Percentiles rank a stretch among this genome's conserved stretches.
Conservation (phyloP, 176 grass and related monocot genomes). For the Aegilops speltoides region DNA sequence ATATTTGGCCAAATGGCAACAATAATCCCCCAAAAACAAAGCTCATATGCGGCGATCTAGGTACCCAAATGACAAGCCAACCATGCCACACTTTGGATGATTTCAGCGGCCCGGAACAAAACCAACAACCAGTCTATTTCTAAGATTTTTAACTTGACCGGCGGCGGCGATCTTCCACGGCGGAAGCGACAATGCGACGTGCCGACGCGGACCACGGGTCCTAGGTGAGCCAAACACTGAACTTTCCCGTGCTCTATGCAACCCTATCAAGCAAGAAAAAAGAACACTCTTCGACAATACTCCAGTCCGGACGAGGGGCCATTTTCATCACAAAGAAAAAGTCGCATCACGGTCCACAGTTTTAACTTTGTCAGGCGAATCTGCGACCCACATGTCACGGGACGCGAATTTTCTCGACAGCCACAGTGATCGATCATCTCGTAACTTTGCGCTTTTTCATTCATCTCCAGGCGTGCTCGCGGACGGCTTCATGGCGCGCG, state of each 20-base stretch:
- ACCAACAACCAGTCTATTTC: background rate
- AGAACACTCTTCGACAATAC: background rate
- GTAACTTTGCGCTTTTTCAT: background rate
- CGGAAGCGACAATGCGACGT: slow-evolving; percentile 12
- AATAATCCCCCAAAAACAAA: no score
- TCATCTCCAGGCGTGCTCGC: slow-evolving; percentile 52
- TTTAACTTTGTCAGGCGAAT: background rate
- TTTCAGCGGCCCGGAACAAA: background rate
- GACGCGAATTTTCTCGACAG: background rate
- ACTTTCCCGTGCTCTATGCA: slow-evolving; percentile 25
- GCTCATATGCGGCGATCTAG: no score
- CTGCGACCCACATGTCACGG: background rate
- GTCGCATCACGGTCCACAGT: background rate
- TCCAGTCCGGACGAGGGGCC: background rate
- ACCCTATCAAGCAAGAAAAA: background rate
- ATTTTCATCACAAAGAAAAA: background rate
- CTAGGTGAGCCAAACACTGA: background rate
- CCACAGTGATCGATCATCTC: background rate
- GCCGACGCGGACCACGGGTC: slow-evolving; percentile 11
- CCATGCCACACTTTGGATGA: background rate
- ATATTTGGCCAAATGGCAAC: no score
- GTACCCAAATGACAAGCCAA: no score
- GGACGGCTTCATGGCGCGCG: slow-evolving; percentile 85
- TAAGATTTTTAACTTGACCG: background rate
- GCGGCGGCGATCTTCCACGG: background rate